Evolutionary conservation across 495 filamentous ascomycete genomes (phyloP), one percentile per base, ranked within the genome.

Genomic region (Haplographium delicatum): DNA sequence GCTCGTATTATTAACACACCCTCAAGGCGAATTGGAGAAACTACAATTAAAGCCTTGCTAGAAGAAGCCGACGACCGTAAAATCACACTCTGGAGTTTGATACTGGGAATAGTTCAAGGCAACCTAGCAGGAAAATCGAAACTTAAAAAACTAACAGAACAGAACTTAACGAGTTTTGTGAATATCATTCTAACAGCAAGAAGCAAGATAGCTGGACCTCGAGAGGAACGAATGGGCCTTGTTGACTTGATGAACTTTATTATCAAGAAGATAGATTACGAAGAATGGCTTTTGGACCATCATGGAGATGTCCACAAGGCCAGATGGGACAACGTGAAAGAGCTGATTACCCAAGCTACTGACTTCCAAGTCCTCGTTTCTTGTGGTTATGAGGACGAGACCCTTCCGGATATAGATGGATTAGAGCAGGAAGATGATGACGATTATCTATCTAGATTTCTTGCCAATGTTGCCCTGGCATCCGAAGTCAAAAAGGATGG

Each of bases 281-380:
- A 89, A 58, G 77, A 79, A 5, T 87, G 86, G 56, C 75, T 98
- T 3, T 74, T 82, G 46, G 73, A 75, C 24, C 70, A 74, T 8
- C 81, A 95, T 60, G 76, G 82, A 0, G 73, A 88, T 15, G 90
- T 95, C 48, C 81, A 88, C 62, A 88, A 95, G 50, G 71, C 77
- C 38, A 71, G 88, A 61, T 97, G 91, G 94, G 86, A 85, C 18
- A 99, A 96, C 56, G 82, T 99, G 8, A 81, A 89, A 56, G 94
- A 99, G 62, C 78, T 97, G 16, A 64, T 96, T 50, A 76, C 70
- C 9, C 88, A 96, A 54, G 83, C 84, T 7, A 75, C 78, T 3
- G 88, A 90, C 38, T 88, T 91, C 62, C 65, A 69, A 27, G 68
- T 70, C 18, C 67, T 74, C 19, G 44, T 62, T 7, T 46, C 58